phyloP scores from a whole-genome alignment of 108 stramenopile species.

The Fragilariopsis cylindrus region DNA sequence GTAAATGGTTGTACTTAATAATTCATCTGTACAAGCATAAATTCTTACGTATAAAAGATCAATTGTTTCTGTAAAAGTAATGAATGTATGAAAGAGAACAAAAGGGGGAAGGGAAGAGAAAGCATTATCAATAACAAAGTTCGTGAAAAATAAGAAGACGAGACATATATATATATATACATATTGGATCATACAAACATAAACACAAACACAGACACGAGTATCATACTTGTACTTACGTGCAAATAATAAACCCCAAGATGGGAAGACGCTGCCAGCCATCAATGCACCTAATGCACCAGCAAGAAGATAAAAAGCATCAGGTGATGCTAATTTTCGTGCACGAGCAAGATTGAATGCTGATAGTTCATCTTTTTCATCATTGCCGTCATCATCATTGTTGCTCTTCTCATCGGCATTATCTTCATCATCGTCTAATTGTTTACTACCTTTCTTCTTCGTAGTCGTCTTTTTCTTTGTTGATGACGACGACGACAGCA shows the following conservation, averaged over 20 bases:
- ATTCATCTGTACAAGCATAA: slow-evolving; percentile 42
- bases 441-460: not conserved
- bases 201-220: slow-evolving; percentile 3
- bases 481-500: no score
- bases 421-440: not conserved
- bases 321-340: slow-evolving; percentile 7
- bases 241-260: slow-evolving; percentile 67
- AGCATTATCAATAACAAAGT: no score
- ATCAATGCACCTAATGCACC: slow-evolving; percentile 59
- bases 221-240: slow-evolving; percentile 1
- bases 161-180: no score
- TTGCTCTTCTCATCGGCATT: not conserved
- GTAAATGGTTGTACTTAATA: not conserved
- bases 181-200: not conserved
- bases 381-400: not conserved
- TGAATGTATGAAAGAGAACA: no score
- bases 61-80: slow-evolving; percentile 45
- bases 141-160: no score
- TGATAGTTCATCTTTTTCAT: slow-evolving; percentile 1
- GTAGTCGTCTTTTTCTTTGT: not conserved
- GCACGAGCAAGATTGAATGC: slow-evolving; percentile 10
- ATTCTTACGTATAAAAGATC: slow-evolving; percentile 58
- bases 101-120: no score
- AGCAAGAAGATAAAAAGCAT: not conserved
- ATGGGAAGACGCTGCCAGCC: slow-evolving; percentile 73